Percentiles rank a stretch among this genome's conserved stretches.
Conservation (phyloP, 2,329 filamentous ascomycete species). For the Nothopassalora personata region DNA sequence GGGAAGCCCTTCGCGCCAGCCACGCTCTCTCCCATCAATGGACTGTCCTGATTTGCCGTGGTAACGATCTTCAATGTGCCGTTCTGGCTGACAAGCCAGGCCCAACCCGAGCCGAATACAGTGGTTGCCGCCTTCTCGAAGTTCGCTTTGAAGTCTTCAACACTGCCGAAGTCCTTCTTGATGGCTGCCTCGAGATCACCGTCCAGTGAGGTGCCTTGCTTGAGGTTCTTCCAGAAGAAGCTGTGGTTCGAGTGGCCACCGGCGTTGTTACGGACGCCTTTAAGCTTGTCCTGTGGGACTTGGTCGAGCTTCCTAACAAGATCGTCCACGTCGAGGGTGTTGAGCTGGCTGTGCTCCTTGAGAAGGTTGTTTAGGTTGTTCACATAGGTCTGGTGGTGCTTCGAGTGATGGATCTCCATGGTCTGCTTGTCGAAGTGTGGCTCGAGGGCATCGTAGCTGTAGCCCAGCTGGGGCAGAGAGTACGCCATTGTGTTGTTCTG, state of each 20-base stretch:
- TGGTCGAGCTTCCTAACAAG: constrained; percentile 43
- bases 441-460: constrained; percentile 56
- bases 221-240: constrained; percentile 79
- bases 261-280: constrained; percentile 77
- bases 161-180: constrained; percentile 60
- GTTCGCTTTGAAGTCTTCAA: constrained; percentile 60
- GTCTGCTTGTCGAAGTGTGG: constrained; percentile 71
- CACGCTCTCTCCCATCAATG: constrained; percentile 43
- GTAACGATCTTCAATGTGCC: constrained; percentile 66
- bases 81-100: constrained; percentile 66
- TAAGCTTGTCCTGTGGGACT: constrained; percentile 61
- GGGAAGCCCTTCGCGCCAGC: constrained; percentile 50
- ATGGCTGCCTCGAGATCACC: constrained; percentile 60
- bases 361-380: constrained; percentile 67
- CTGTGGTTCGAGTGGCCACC: constrained; percentile 92
- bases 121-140: constrained; percentile 63
- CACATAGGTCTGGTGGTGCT: constrained; percentile 75
- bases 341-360: constrained; percentile 48
- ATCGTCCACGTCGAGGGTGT: constrained; percentile 48
- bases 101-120: constrained; percentile 82
- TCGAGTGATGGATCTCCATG: constrained; percentile 75
- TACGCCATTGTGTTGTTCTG: constrained; percentile 22
- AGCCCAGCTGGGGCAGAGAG: constrained; percentile 28
- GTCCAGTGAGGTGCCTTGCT: constrained; percentile 57
- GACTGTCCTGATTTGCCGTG: constrained; percentile 77